Evolutionary conservation across 495 filamentous ascomycete species (phyloP).

Genomic region (Penicillium cinerascens): DNA sequence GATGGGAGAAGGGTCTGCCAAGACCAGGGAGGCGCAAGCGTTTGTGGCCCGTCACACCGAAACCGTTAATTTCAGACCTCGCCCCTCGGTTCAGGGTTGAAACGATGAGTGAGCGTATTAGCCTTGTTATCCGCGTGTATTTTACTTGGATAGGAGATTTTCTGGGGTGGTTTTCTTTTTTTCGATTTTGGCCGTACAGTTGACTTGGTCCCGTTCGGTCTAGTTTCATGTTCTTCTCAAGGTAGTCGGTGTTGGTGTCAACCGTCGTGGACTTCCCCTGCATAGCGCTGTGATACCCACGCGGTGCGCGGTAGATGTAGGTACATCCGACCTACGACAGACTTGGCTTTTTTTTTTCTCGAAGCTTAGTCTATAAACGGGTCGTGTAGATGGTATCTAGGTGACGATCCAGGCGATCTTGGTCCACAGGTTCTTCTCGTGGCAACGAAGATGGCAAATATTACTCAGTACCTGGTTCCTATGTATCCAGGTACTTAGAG

Average conservation of each 20-base stretch:
- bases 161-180: background rate
- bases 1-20: conserved; percentile 37
- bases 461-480: background rate
- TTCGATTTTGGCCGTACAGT: background rate
- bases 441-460: background rate
- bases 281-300: conserved; percentile 6
- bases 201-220: background rate
- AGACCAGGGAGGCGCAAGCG: conserved; percentile 44
- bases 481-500: background rate
- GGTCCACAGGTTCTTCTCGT: background rate
- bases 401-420: background rate
- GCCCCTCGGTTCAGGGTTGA: background rate
- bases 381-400: background rate
- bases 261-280: background rate
- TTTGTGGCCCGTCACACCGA: conserved; percentile 20
- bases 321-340: background rate
- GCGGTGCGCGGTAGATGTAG: background rate
- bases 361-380: background rate
- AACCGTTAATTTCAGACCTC: conserved; percentile 21
- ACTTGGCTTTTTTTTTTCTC: background rate
- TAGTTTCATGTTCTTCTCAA: too few relatives aligned
- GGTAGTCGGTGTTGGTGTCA: too few relatives aligned
- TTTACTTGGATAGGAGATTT: background rate
- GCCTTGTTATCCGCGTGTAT: conserved; percentile 1
- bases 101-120: background rate